phyloP scores from a whole-genome alignment of 2,329 filamentous ascomycete genomes.

The Verticillium isaacii region DNA sequence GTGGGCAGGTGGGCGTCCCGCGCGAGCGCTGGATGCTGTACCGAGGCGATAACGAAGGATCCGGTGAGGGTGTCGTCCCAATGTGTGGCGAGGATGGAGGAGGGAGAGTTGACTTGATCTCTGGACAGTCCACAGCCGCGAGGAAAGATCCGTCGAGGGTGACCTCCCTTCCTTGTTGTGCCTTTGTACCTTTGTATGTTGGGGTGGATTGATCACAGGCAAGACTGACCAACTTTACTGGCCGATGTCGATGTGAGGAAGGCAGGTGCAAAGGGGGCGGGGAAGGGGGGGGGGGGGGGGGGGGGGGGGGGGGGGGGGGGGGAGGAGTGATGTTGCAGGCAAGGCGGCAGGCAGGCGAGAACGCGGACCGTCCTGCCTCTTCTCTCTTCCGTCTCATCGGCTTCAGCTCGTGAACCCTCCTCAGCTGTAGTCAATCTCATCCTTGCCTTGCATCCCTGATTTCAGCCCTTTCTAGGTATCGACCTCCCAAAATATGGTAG shows the following conservation, averaged over 20 bases:
- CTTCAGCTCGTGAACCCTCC: neutral
- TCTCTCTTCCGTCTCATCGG: constrained; percentile 1
- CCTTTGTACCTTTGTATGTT: too few relatives aligned
- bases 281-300: too few relatives aligned
- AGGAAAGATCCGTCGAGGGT: too few relatives aligned
- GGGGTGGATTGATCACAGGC: too few relatives aligned
- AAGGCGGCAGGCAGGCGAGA: neutral
- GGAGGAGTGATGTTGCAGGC: neutral
- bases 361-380: neutral
- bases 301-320: too few relatives aligned
- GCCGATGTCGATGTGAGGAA: neutral
- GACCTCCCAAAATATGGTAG: neutral
- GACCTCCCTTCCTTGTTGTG: too few relatives aligned
- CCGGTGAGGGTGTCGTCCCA: neutral
- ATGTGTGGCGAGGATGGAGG: neutral
- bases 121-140: too few relatives aligned
- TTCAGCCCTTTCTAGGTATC: neutral
- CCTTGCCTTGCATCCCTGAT: neutral
- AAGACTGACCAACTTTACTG: neutral
- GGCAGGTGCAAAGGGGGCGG: neutral
- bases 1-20: neutral
- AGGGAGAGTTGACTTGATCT: neutral
- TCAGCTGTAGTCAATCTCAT: neutral
- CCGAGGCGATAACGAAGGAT: neutral
- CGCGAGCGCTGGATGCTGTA: neutral